These are phyloP conservation scores for Croton setiger DNA, from an alignment of 441 rosid species.

Conservation along the genomic window DNA sequence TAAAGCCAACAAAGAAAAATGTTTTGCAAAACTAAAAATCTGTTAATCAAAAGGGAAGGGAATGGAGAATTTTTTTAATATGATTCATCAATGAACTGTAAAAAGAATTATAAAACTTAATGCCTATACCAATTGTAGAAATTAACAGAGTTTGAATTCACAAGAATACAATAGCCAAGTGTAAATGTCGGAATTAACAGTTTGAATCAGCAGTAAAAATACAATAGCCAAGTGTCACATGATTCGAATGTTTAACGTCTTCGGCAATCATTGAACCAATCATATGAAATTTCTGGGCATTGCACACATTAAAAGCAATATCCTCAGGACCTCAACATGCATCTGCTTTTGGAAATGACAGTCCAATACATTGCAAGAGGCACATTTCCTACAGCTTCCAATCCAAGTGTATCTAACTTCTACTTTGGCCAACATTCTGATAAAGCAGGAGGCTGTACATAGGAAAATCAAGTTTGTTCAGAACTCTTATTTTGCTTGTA, in stretches of 20 bases:
- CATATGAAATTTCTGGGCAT: background rate
- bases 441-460: constrained; percentile 22
- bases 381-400: background rate
- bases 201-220: too few species aligned
- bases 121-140: background rate
- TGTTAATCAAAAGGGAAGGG: constrained; percentile 7
- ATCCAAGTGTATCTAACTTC: constrained; percentile 9
- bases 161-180: constrained; percentile 6
- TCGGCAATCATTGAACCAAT: background rate
- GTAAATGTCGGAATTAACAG: too few species aligned
- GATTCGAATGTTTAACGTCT: background rate
- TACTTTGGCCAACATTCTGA: constrained; percentile 20
- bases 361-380: constrained; percentile 10
- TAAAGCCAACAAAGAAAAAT: background rate
- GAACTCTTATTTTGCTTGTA: background rate
- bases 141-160: background rate
- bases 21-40: background rate
- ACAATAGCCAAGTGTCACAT: too few species aligned
- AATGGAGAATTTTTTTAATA: background rate
- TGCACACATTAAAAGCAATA: background rate
- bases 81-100: background rate
- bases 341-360: constrained; percentile 5
- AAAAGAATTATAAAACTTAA: background rate
- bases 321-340: background rate
- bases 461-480: constrained; percentile 8